Evolutionary conservation across 2,329 filamentous ascomycete species (phyloP).

Genomic region (Achaetomium macrosporum): DNA sequence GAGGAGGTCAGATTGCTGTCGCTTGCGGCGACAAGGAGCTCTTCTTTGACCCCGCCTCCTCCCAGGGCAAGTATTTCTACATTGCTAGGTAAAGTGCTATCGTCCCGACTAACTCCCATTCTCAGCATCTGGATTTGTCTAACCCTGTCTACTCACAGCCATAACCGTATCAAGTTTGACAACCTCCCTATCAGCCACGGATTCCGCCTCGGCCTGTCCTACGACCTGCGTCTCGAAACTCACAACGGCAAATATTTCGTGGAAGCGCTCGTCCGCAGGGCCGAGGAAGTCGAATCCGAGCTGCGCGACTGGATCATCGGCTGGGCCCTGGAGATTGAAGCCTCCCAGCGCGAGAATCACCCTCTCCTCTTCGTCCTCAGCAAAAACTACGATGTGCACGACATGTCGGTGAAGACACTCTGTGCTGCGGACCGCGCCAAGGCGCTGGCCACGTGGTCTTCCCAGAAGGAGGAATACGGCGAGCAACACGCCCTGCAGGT

Average conservation of each 20-base stretch:
- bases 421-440: neutral
- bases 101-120: neutral
- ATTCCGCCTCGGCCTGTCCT: conserved; percentile 5
- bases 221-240: neutral
- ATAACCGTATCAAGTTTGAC: neutral
- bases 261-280: neutral
- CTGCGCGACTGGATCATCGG: neutral
- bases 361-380: conserved; percentile 4
- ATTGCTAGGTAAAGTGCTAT: conserved; percentile 3
- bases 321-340: conserved; percentile 1
- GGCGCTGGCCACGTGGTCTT: neutral
- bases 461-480: neutral
- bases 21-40: neutral
- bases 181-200: neutral
- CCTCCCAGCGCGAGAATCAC: neutral
- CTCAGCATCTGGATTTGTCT: neutral
- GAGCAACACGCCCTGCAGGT: neutral
- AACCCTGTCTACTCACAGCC: neutral
- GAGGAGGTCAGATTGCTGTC: conserved; percentile 1
- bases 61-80: neutral
- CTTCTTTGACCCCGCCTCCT: conserved; percentile 2
- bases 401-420: neutral
- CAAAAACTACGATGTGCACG: neutral
- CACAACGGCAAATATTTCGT: neutral
- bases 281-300: neutral